These are phyloP conservation scores for Lojkania enalia DNA, from an alignment of 2,329 filamentous ascomycete species.

Conservation along the genomic window DNA sequence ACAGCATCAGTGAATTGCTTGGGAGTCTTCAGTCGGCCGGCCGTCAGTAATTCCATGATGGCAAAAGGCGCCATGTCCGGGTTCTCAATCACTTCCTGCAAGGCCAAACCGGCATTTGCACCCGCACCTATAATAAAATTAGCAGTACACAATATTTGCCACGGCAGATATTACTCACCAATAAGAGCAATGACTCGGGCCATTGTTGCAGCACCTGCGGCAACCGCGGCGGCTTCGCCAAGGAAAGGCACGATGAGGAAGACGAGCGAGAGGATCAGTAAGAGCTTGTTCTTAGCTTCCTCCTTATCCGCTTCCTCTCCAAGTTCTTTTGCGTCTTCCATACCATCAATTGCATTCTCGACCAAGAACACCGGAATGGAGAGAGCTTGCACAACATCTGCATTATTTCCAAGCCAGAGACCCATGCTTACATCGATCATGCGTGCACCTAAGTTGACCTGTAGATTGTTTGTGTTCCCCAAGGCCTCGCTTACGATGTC, in stretches of 20 bases:
- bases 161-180: not conserved
- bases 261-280: slow-evolving; percentile 9
- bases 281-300: slow-evolving; percentile 7
- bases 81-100: slow-evolving; percentile 7
- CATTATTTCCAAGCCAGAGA: slow-evolving; percentile 1
- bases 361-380: slow-evolving; percentile 12
- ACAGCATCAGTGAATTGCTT: slow-evolving; percentile 3
- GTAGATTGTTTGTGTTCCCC: slow-evolving; percentile 3
- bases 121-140: not conserved
- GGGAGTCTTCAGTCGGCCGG: slow-evolving; percentile 4
- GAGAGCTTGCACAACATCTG: slow-evolving; percentile 5
- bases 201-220: slow-evolving; percentile 3
- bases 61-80: slow-evolving; percentile 8
- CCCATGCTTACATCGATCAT: slow-evolving; percentile 7
- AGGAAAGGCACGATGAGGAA: slow-evolving; percentile 11
- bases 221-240: slow-evolving; percentile 4
- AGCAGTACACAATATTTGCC: not conserved
- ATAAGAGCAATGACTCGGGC: not conserved
- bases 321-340: slow-evolving; percentile 10
- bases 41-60: slow-evolving; percentile 5
- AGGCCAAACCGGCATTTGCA: slow-evolving; percentile 3
- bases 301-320: slow-evolving; percentile 10
- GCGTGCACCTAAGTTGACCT: not conserved
- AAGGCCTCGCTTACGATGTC: slow-evolving; percentile 9
- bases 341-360: slow-evolving; percentile 8